These are phyloP conservation scores for Pilasporangium apinafurcum DNA, from an alignment of 352 stramenopile genomes.

Conservation along the genomic window DNA sequence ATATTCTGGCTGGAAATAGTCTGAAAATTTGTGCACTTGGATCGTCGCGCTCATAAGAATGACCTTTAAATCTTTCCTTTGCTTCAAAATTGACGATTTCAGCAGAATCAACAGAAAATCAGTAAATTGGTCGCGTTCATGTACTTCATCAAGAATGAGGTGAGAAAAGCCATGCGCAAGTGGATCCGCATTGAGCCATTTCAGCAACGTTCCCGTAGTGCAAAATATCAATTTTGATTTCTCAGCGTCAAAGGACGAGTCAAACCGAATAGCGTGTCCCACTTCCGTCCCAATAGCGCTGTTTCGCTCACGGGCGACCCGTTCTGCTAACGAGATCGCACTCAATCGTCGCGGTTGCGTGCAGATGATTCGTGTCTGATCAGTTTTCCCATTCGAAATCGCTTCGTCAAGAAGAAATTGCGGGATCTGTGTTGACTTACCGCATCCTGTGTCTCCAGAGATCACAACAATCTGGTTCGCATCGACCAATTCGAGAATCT, in stretches of 20 bases:
- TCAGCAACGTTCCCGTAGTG: conserved; percentile 93
- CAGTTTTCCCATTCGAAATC: conserved; percentile 52
- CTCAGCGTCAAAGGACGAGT: conserved; percentile 65
- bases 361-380: conserved; percentile 78
- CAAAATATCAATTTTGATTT: conserved; percentile 95
- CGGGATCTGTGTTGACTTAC: conserved; percentile 91
- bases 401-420: conserved; percentile 90
- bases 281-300: conserved; percentile 63
- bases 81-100: conserved; percentile 79
- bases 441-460: conserved; percentile 93
- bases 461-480: conserved; percentile 89
- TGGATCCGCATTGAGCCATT: conserved; percentile 77
- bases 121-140: conserved; percentile 93
- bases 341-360: conserved; percentile 93
- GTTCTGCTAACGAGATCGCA: conserved; percentile 85
- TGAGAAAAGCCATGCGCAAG: conserved; percentile 83
- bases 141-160: conserved; percentile 95
- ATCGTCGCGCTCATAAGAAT: conserved; percentile 97
- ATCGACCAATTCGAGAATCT: conserved; percentile 58
- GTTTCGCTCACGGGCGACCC: conserved; percentile 80
- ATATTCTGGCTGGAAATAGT: conserved; percentile 86
- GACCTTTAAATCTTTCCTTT: conserved; percentile 82
- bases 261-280: conserved; percentile 91
- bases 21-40: conserved; percentile 89
- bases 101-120: conserved; percentile 96